These are phyloP conservation scores for Sarocladium strictum DNA, from an alignment of 2,329 filamentous ascomycete genomes.

Conservation along the genomic window DNA sequence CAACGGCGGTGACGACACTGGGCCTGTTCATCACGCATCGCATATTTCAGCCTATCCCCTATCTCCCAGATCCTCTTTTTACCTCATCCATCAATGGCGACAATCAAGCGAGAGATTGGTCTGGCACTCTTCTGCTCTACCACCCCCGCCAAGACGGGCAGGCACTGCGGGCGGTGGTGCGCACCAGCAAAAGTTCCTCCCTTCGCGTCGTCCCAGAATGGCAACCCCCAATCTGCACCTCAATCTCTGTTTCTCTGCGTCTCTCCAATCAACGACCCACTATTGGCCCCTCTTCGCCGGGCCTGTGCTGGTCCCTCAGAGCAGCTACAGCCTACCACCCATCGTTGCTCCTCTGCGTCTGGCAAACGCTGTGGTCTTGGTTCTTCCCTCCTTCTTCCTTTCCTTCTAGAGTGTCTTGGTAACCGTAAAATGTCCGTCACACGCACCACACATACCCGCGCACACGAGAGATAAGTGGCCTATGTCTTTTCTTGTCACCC, in stretches of 20 bases:
- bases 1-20: neutral
- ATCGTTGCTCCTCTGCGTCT: too few relatives aligned
- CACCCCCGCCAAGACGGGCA: neutral
- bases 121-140: too few relatives aligned
- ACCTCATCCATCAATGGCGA: too few relatives aligned
- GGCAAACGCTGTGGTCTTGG: neutral
- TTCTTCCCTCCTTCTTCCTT: neutral
- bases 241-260: slow-evolving; percentile 3
- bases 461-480: neutral
- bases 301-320: neutral
- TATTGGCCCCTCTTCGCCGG: neutral
- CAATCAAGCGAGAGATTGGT: neutral
- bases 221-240: slow-evolving; percentile 10
- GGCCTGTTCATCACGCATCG: neutral
- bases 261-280: neutral
- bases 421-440: neutral
- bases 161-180: slow-evolving; percentile 3
- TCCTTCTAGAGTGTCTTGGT: slow-evolving; percentile 4
- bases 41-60: too few relatives aligned
- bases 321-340: neutral
- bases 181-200: slow-evolving; percentile 15
- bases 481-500: neutral
- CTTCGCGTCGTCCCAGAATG: slow-evolving; percentile 8
- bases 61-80: neutral
- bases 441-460: neutral